Evolutionary conservation across 129 eudicot genomes (phyloP).

Genomic region (Pseudognaphalium luteoalbum): DNA sequence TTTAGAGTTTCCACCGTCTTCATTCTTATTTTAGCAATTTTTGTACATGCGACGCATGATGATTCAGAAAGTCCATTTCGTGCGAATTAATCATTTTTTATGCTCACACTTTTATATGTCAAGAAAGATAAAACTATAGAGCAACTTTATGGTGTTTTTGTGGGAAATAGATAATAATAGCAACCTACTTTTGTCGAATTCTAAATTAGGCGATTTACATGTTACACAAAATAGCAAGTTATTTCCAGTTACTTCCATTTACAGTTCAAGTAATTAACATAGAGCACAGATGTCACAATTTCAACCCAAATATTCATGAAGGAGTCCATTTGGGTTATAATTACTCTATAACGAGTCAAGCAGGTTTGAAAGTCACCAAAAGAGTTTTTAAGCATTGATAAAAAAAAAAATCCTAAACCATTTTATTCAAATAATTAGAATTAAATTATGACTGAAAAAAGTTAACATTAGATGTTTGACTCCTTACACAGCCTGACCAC

Average conservation of each 20-base stretch:
- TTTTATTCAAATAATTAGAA: not conserved
- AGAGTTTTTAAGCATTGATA: not conserved
- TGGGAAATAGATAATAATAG: not conserved
- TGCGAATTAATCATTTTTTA: not conserved
- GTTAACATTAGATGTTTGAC: not conserved
- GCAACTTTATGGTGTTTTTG: not conserved
- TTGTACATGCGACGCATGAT: not conserved
- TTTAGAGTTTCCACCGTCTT: not conserved
- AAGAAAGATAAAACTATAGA: not conserved
- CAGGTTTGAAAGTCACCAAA: not conserved
- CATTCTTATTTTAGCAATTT: not conserved
- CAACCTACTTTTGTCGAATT: slow-evolving; percentile 4
- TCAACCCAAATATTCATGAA: not conserved
- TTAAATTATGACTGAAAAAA: not conserved
- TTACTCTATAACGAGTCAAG: not conserved
- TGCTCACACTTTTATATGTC: not conserved
- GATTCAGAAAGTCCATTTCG: not conserved
- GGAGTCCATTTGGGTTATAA: not conserved
- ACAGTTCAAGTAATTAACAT: not conserved
- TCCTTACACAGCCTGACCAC: not conserved
- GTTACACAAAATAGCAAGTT: not conserved
- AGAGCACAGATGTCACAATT: not conserved
- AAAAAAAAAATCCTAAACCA: not conserved
- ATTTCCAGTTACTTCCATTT: not conserved
- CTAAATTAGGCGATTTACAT: not conserved